A percentile compares a stretch with the other conserved stretches of the same genome.
These are phyloP conservation scores for Cafeteria roenbergensis DNA, from an alignment of 108 stramenopile genomes.

Conservation along the genomic window DNA sequence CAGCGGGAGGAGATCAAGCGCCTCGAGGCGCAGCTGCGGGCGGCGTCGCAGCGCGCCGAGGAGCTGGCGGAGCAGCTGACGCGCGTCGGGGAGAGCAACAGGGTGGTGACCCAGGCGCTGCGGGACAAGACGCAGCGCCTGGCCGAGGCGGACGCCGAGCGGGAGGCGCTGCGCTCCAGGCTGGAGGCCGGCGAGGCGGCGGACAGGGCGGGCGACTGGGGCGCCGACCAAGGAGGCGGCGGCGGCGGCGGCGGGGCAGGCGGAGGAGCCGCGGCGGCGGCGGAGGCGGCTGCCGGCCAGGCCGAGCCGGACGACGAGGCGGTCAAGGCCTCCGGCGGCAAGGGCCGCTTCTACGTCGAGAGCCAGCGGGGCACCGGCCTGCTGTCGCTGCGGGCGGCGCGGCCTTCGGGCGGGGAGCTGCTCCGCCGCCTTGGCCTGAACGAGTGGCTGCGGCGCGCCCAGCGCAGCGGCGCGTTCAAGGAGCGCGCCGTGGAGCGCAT, in stretches of 20 bases:
- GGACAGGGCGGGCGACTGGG: neutral
- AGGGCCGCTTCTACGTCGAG: constrained; percentile 42
- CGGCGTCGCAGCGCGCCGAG: constrained; percentile 35
- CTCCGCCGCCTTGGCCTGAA: constrained; percentile 23
- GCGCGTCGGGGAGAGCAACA: constrained; percentile 41
- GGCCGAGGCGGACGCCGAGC: constrained; percentile 27
- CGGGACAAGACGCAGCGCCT: constrained; percentile 40
- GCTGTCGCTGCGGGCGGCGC: constrained; percentile 1
- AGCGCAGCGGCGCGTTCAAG: constrained; percentile 44
- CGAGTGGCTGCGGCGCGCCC: constrained; percentile 34
- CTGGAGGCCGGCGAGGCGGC: neutral
- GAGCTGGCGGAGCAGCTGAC: constrained; percentile 46
- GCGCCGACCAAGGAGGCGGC: constrained; percentile 5
- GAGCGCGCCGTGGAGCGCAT: constrained; percentile 47
- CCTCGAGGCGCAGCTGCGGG: constrained; percentile 49
- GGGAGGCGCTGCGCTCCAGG: constrained; percentile 22
- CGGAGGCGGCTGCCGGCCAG: constrained; percentile 5
- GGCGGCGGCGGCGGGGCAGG: neutral
- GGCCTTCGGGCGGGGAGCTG: neutral
- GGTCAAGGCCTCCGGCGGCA: constrained; percentile 33
- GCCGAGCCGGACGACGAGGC: constrained; percentile 20
- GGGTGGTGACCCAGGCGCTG: constrained; percentile 48
- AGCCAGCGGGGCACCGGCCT: constrained; percentile 29
- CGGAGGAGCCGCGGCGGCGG: neutral
- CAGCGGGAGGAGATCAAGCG: constrained; percentile 56